Evolutionary conservation across 345 rosid species (phyloP).

Genomic region (Tarenaya hassleriana): DNA sequence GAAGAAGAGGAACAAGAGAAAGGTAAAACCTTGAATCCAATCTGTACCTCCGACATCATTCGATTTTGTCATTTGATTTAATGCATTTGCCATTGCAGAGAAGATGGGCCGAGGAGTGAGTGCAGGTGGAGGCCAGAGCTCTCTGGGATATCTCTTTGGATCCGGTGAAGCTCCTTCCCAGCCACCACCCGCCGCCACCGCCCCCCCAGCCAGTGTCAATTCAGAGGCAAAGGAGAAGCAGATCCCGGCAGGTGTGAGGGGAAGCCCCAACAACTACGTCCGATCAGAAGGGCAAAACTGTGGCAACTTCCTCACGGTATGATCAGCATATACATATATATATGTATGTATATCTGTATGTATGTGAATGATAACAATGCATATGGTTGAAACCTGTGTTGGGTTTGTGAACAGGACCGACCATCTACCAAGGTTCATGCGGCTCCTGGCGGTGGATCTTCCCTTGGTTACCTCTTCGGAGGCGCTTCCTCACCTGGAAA

Average conservation of each 20-base stretch:
- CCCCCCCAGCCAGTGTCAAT: conserved; percentile 27
- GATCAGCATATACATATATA: neutral
- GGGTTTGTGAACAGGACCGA: conserved; percentile 35
- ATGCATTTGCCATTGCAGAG: too few relatives aligned
- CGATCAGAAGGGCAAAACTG: conserved; percentile 80
- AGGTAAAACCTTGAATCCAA: too few relatives aligned
- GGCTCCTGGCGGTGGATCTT: conserved; percentile 54
- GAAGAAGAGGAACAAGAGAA: too few relatives aligned
- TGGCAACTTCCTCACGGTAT: conserved; percentile 80
- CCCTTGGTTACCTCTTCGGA: conserved; percentile 48
- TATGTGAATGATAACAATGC: conserved; percentile 1
- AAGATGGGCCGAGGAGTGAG: conserved; percentile 84
- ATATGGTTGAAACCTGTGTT: neutral
- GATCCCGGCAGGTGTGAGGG: conserved; percentile 64
- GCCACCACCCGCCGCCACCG: conserved; percentile 34
- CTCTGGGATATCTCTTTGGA: conserved; percentile 81
- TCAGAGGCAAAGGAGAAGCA: conserved; percentile 39
- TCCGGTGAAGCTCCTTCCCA: conserved; percentile 44
- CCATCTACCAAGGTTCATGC: conserved; percentile 54
- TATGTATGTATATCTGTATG: neutral
- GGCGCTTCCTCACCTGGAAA: conserved; percentile 18
- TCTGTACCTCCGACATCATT: too few relatives aligned
- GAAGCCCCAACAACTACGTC: conserved; percentile 55
- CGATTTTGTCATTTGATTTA: too few relatives aligned
- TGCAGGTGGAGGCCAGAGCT: conserved; percentile 87